Percentiles rank a stretch among this genome's conserved stretches.
phyloP scores from a whole-genome alignment of 2,329 filamentous ascomycete genomes.

The Herpotrichia juniperi region DNA sequence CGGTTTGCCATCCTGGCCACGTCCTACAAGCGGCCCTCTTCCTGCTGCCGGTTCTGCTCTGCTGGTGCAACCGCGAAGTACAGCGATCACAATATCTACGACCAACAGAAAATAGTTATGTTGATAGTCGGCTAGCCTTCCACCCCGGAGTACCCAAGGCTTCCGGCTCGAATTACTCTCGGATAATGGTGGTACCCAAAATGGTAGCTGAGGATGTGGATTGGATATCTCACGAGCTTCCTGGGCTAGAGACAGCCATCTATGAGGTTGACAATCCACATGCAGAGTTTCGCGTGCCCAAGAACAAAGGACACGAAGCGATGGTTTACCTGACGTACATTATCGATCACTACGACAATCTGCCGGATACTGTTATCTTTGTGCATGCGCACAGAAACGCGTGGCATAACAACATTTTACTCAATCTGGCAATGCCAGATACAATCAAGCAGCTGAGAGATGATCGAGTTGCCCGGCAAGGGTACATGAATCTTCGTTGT shows the following conservation, averaged over 20 bases:
- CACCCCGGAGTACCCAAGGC: constrained; percentile 20
- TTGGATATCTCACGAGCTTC: constrained; percentile 32
- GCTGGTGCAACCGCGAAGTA: neutral
- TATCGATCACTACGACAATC: constrained; percentile 64
- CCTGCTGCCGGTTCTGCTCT: neutral
- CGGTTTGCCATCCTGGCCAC: too few relatives aligned
- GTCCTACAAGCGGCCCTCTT: neutral
- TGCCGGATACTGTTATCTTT: constrained; percentile 65
- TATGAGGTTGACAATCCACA: constrained; percentile 46
- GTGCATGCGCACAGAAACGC: constrained; percentile 61
- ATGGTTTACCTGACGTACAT: constrained; percentile 52
- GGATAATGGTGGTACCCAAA: constrained; percentile 31
- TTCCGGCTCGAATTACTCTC: constrained; percentile 18
- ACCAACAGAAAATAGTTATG: neutral
- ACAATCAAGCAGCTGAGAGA: constrained; percentile 52
- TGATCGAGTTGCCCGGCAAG: constrained; percentile 50
- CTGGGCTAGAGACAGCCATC: constrained; percentile 32
- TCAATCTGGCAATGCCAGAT: constrained; percentile 50
- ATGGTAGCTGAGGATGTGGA: constrained; percentile 29
- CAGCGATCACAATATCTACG: neutral
- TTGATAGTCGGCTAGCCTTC: constrained; percentile 6
- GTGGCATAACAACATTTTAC: constrained; percentile 58
- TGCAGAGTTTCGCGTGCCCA: constrained; percentile 41
- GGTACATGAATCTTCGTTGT: constrained; percentile 58
- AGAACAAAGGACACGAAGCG: constrained; percentile 51